Percentiles rank a stretch among this genome's conserved stretches.
Conservation (phyloP, 2,329 filamentous ascomycete genomes). For the Pseudogymnoascus verrucosus region DNA sequence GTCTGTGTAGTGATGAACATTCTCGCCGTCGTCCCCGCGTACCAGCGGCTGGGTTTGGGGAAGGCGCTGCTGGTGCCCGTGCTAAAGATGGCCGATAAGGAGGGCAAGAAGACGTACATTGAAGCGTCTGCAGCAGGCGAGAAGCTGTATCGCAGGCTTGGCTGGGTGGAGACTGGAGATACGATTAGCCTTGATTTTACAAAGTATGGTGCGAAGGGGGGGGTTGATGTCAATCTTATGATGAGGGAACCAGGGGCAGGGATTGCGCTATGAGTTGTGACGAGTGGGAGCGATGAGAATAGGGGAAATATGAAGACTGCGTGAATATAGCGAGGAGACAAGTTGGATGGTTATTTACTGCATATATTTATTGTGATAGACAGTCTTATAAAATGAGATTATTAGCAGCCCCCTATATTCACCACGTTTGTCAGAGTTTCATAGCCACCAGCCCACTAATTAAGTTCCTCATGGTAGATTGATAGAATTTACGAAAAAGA, state of each 20-base stretch:
- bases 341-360: neutral
- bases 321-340: neutral
- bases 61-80: constrained; percentile 29
- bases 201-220: neutral
- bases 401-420: no score
- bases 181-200: neutral
- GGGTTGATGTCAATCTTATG: neutral
- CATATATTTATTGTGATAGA: neutral
- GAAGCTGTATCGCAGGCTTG: constrained; percentile 32
- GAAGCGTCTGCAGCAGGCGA: constrained; percentile 31
- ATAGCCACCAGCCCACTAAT: no score
- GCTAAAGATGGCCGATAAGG: constrained; percentile 29
- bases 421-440: no score
- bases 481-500: no score
- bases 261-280: neutral
- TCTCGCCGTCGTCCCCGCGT: constrained; percentile 29
- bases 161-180: constrained; percentile 28
- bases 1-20: constrained; percentile 26
- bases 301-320: neutral
- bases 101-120: constrained; percentile 29
- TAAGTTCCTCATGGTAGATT: no score
- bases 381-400: neutral
- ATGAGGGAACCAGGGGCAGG: constrained; percentile 7
- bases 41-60: constrained; percentile 31
- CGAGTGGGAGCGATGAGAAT: no score